A percentile compares a stretch with the other conserved stretches of the same genome.
phyloP scores from a whole-genome alignment of 2,329 filamentous ascomycete species.

The Stagonosporopsis chrysanthemi region DNA sequence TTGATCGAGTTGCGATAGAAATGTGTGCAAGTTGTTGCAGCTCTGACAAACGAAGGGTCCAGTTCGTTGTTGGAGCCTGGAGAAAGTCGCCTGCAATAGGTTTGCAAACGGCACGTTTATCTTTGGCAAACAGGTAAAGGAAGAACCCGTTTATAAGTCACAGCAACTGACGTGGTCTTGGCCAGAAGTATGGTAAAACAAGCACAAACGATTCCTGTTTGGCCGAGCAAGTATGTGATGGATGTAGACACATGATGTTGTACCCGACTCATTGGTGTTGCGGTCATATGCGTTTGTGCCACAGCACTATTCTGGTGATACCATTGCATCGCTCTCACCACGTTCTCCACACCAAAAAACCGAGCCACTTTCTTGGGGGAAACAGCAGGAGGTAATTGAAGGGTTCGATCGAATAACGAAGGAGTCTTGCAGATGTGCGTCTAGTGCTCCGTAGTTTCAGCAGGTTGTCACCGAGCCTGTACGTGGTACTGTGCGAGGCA shows the following conservation, averaged over 20 bases:
- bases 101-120: constrained; percentile 1
- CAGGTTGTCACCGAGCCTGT: not conserved
- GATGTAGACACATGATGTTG: constrained; percentile 1
- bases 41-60: not conserved
- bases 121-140: not conserved
- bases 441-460: not conserved
- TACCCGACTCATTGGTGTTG: not conserved
- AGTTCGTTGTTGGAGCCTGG: not conserved
- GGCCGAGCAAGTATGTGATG: not conserved
- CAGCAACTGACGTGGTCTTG: constrained; percentile 2
- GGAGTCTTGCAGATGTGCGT: not conserved
- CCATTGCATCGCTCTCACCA: not conserved
- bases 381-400: too few relatives aligned
- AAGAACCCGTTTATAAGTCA: constrained; percentile 1
- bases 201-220: not conserved
- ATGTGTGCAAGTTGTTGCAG: not conserved
- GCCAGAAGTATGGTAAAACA: not conserved
- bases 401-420: not conserved
- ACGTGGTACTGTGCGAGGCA: constrained; percentile 3
- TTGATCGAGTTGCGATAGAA: not conserved
- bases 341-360: not conserved
- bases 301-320: constrained; percentile 2
- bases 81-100: not conserved
- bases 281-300: not conserved
- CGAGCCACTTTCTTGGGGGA: not conserved